Evolutionary conservation across 805 yeast genomes (phyloP), one percentile per base, ranked within the genome.

Genomic region (Wickerhamomyces kurtzmanii): DNA sequence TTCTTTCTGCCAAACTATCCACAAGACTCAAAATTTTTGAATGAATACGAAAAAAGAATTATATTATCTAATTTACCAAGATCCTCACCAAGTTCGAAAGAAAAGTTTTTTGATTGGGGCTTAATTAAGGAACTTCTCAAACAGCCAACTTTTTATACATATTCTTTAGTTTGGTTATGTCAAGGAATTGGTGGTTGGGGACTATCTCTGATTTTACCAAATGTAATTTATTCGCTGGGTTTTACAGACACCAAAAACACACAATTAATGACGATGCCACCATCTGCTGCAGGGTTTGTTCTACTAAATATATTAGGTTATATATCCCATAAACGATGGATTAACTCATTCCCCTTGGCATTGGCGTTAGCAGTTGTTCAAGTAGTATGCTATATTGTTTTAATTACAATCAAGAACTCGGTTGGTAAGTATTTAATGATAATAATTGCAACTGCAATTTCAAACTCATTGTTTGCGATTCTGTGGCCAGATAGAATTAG

Each of bases 1-100:
- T 32, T 18, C 20, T 16, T 28, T 3, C 15, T 42, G 5, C 47
- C 47, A 22, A 37, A 42, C 23, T 40, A 24, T 21, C 47, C 47
- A 10, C 40, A 42, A 19, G 26, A 34, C 6, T 31, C 33, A 6
- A 32, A 32, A 23, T 42, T 33, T 30, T 23, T 42, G 12, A 38
- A 36, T 4, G 29, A 28, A 17, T 32, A 33, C n/a, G 47, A 42
- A 26, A 26, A 19, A 20, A 30, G 30, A 4, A 29, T 17, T 15
- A 6, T 32, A 5, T 14, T 29, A 6, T 28, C 32, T 4, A 32
- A 32, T 24, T 15, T 32, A 13, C 36, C 32, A 5, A 23, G 28
- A 11, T 12, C 22, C 6, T 17, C 36, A 3, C 32, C 36, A 27
- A 32, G 17, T 13, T 13, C 29, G 12, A 16, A 30, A 8, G 36